Evolutionary conservation across 306 rosid species (phyloP).

Genomic region (Cucurbita maxima): DNA sequence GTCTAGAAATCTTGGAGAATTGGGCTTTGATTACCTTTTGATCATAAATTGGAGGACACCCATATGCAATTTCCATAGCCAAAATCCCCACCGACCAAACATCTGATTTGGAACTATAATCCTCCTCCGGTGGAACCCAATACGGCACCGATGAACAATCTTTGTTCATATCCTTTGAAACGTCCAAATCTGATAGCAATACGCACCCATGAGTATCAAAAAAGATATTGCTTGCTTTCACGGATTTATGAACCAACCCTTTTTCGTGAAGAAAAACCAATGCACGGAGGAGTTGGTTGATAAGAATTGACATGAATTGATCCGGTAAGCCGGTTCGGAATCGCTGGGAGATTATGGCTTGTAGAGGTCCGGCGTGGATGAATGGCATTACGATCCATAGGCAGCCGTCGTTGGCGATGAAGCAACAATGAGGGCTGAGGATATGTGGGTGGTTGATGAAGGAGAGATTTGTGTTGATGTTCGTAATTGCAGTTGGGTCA

Average conservation of each 20-base stretch:
- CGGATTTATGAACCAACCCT: slow-evolving; percentile 39
- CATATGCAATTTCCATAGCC: slow-evolving; percentile 41
- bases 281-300: slow-evolving; percentile 26
- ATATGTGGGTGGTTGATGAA: background rate
- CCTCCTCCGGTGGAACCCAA: slow-evolving; percentile 58
- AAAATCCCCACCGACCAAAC: slow-evolving; percentile 55
- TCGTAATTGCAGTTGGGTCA: no score
- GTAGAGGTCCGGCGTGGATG: background rate
- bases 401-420: background rate
- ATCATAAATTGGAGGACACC: slow-evolving; percentile 45
- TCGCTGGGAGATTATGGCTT: background rate
- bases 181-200: slow-evolving; percentile 34
- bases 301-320: slow-evolving; percentile 29
- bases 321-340: background rate
- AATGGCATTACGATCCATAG: background rate
- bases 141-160: slow-evolving; percentile 23
- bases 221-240: slow-evolving; percentile 45
- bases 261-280: slow-evolving; percentile 43
- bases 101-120: slow-evolving; percentile 38
- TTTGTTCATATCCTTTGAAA: slow-evolving; percentile 22
- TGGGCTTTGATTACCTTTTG: slow-evolving; percentile 32
- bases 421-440: background rate
- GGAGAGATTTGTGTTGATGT: background rate
- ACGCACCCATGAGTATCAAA: slow-evolving; percentile 26
- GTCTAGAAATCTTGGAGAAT: slow-evolving; percentile 25